Conservation (phyloP, 2,329 filamentous ascomycete genomes). For the Proliferodiscus dingleyae region DNA sequence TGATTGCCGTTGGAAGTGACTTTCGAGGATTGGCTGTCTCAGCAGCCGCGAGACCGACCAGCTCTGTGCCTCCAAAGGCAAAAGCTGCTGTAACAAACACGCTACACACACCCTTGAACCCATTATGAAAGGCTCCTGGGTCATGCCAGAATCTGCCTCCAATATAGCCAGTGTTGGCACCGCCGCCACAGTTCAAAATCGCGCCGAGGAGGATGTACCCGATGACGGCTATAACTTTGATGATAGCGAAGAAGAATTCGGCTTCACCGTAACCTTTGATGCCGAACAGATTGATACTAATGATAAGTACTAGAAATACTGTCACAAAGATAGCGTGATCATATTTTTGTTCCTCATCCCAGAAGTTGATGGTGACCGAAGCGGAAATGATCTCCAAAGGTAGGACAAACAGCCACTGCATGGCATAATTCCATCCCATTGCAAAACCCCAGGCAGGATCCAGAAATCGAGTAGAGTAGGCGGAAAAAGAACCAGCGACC, state of each 20-base stretch:
- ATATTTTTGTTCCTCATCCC: constrained; percentile 52
- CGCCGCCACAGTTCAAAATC: constrained; percentile 79
- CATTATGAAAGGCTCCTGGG: constrained; percentile 80
- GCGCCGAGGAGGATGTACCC: constrained; percentile 87
- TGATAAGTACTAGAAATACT: constrained; percentile 71
- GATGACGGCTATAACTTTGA: constrained; percentile 83
- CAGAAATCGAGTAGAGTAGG: constrained; percentile 86
- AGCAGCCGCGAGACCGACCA: constrained; percentile 71
- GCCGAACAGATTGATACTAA: constrained; percentile 81
- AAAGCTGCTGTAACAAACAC: constrained; percentile 76
- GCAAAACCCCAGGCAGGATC: constrained; percentile 94
- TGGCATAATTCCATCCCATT: constrained; percentile 84
- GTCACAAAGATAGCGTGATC: constrained; percentile 74
- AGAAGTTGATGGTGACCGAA: constrained; percentile 78
- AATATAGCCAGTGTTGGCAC: constrained; percentile 68
- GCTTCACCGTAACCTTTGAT: constrained; percentile 87
- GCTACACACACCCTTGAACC: constrained; percentile 77
- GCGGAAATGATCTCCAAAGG: constrained; percentile 85
- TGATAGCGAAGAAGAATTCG: constrained; percentile 79
- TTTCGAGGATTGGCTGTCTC: constrained; percentile 77
- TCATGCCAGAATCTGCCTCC: constrained; percentile 71
- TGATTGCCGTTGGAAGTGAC: constrained; percentile 78
- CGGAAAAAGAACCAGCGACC: constrained; percentile 85
- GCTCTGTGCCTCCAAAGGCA: constrained; percentile 69
- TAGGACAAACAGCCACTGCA: constrained; percentile 82